Evolutionary conservation across 2,329 filamentous ascomycete species (phyloP).

Genomic region (Fusarium coicis): DNA sequence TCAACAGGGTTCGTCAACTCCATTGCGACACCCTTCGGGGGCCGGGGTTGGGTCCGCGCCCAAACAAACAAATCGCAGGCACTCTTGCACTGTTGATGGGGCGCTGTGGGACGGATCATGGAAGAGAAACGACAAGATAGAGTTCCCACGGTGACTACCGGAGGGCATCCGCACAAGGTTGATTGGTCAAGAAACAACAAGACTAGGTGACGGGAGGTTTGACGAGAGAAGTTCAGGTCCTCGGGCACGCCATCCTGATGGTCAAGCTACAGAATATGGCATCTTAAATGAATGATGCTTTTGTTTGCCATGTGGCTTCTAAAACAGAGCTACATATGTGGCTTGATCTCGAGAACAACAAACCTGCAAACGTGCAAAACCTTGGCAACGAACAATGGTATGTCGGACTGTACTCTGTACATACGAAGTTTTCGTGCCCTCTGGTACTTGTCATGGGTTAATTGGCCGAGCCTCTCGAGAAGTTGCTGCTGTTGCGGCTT

Average conservation of each 20-base stretch:
- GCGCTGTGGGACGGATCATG: not conserved
- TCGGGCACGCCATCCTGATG: constrained; percentile 19
- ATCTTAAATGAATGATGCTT: not conserved
- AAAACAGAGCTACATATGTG: not conserved
- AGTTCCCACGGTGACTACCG: constrained; percentile 20
- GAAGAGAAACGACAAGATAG: constrained; percentile 25
- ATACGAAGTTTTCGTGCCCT: not conserved
- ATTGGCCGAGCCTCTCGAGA: not conserved
- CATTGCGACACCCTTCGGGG: constrained; percentile 24
- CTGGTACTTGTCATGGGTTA: not conserved
- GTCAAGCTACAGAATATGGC: not conserved
- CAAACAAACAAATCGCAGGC: constrained; percentile 15
- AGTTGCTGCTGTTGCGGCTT: constrained; percentile 4
- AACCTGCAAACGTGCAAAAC: not conserved
- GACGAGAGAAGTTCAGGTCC: not conserved
- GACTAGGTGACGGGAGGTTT: not conserved
- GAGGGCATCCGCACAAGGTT: constrained; percentile 20
- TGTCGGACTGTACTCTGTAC: not conserved
- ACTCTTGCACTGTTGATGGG: not conserved
- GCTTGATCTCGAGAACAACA: not conserved
- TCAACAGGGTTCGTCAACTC: constrained; percentile 18
- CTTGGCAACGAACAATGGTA: not conserved
- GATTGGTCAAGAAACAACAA: constrained; percentile 8
- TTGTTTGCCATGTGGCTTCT: not conserved
- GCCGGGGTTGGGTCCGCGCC: constrained; percentile 27